These are phyloP conservation scores for Ammopiptanthus mongolicus DNA, from an alignment of 306 rosid genomes.

Conservation along the genomic window DNA sequence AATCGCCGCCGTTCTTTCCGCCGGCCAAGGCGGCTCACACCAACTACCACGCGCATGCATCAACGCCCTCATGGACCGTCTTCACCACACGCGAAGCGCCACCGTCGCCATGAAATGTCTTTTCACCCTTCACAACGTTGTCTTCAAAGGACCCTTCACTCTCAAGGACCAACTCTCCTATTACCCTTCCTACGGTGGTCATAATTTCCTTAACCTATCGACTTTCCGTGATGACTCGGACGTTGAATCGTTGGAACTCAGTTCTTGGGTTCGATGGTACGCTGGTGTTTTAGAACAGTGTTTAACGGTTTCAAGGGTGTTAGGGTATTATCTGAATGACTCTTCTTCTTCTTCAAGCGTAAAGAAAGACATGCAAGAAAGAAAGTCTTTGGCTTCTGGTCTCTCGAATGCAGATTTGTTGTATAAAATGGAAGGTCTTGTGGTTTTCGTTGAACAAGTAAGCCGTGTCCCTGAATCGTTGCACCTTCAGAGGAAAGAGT, in stretches of 20 bases:
- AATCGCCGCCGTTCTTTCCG: constrained; percentile 46
- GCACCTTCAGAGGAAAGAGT: constrained; percentile 40
- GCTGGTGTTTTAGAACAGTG: constrained; percentile 54
- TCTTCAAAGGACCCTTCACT: constrained; percentile 39
- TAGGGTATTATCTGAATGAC: constrained; percentile 41
- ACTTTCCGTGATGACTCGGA: constrained; percentile 58
- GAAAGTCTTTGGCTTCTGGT: neutral
- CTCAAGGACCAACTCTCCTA: constrained; percentile 47
- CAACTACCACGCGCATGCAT: constrained; percentile 45
- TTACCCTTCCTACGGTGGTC: constrained; percentile 65
- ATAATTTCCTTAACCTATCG: constrained; percentile 61
- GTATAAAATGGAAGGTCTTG: constrained; percentile 39
- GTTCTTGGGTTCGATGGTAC: constrained; percentile 86
- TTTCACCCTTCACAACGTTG: constrained; percentile 52
- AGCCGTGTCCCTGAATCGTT: constrained; percentile 50
- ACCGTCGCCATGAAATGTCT: constrained; percentile 82
- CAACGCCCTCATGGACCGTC: constrained; percentile 64
- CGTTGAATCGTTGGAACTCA: constrained; percentile 29
- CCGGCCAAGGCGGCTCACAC: constrained; percentile 27
- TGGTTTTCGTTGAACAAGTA: constrained; percentile 44
- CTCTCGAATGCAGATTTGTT: constrained; percentile 35
- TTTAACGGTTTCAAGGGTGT: constrained; percentile 33
- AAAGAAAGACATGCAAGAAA: neutral
- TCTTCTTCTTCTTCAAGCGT: neutral
- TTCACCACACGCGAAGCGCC: constrained; percentile 54